These are phyloP conservation scores for Agrocybe pediades DNA, from an alignment of 768 basidiomycete species.

Conservation along the genomic window DNA sequence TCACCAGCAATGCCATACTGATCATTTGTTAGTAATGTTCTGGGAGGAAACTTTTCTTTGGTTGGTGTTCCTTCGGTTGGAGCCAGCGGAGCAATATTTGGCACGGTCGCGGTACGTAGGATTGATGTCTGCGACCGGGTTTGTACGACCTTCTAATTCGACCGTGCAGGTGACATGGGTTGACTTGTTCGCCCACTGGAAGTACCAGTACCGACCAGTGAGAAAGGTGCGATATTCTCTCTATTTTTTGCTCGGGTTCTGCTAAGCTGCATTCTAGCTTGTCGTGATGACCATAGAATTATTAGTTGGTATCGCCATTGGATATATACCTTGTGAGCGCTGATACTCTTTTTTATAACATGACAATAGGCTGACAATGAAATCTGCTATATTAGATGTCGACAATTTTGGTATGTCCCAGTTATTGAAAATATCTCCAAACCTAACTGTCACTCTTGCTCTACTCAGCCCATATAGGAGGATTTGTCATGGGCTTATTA, in stretches of 20 bases:
- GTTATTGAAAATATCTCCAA: background rate
- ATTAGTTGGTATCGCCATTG: conserved; percentile 82
- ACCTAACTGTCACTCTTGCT: conserved; percentile 4
- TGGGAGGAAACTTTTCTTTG: conserved; percentile 92
- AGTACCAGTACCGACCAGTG: conserved; percentile 79
- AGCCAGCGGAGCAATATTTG: conserved; percentile 92
- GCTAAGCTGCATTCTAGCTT: conserved; percentile 47
- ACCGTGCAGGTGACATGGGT: conserved; percentile 70
- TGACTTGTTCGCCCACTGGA: conserved; percentile 92
- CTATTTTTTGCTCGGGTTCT: background rate
- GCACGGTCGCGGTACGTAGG: conserved; percentile 73
- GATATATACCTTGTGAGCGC: conserved; percentile 75
- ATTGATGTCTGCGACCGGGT: too few relatives aligned
- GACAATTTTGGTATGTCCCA: conserved; percentile 80
- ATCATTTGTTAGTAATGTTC: conserved; percentile 57
- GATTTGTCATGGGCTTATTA: conserved; percentile 83
- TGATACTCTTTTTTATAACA: background rate
- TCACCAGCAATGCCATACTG: background rate
- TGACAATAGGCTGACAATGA: too few relatives aligned
- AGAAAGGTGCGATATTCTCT: conserved; percentile 55
- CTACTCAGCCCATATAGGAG: conserved; percentile 76
- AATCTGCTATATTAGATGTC: conserved; percentile 48
- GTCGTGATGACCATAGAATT: conserved; percentile 85
- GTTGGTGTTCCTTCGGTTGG: conserved; percentile 89
- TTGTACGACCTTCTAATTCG: background rate